phyloP scores from a whole-genome alignment of 2,329 filamentous ascomycete genomes.

The Stagonosporopsis chrysanthemi region DNA sequence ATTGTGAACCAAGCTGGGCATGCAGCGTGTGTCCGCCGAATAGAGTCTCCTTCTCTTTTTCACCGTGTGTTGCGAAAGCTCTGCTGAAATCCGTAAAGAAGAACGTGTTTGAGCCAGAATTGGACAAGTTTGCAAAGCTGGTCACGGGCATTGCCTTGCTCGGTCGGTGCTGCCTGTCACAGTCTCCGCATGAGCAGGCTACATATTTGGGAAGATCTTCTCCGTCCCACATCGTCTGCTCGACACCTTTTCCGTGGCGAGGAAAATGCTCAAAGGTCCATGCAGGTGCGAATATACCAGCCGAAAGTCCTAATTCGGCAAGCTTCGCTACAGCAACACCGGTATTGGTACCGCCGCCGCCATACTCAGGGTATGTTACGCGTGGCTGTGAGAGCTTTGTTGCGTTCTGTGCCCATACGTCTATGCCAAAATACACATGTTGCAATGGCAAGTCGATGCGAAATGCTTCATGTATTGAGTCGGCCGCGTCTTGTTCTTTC shows the following conservation, averaged over 20 bases:
- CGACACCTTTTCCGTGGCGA: conserved; percentile 32
- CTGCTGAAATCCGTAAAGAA: conserved; percentile 51
- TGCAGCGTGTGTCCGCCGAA: conserved; percentile 30
- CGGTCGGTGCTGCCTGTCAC: conserved; percentile 25
- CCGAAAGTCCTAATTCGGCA: conserved; percentile 45
- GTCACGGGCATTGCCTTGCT: conserved; percentile 39
- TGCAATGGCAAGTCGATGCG: conserved; percentile 31
- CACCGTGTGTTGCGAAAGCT: conserved; percentile 36
- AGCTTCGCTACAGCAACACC: conserved; percentile 51
- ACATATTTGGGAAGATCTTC: conserved; percentile 31
- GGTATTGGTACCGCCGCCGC: conserved; percentile 54
- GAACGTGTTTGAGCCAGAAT: conserved; percentile 47
- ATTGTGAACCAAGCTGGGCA: conserved; percentile 46
- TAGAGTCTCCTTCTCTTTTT: conserved; percentile 17
- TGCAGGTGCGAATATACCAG: conserved; percentile 55
- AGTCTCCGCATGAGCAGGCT: conserved; percentile 46
- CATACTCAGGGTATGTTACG: conserved; percentile 48
- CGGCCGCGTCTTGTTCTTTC: conserved; percentile 39
- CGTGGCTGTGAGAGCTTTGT: conserved; percentile 38
- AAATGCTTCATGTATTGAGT: conserved; percentile 36
- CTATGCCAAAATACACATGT: conserved; percentile 54
- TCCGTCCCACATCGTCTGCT: conserved; percentile 50
- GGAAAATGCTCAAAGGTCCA: conserved; percentile 58
- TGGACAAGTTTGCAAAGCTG: conserved; percentile 36
- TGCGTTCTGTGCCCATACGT: conserved; percentile 56